Evolutionary conservation across 2,329 filamentous ascomycete genomes (phyloP), one percentile per base, ranked within the genome.

Genomic region (Calonectria henricotiae): DNA sequence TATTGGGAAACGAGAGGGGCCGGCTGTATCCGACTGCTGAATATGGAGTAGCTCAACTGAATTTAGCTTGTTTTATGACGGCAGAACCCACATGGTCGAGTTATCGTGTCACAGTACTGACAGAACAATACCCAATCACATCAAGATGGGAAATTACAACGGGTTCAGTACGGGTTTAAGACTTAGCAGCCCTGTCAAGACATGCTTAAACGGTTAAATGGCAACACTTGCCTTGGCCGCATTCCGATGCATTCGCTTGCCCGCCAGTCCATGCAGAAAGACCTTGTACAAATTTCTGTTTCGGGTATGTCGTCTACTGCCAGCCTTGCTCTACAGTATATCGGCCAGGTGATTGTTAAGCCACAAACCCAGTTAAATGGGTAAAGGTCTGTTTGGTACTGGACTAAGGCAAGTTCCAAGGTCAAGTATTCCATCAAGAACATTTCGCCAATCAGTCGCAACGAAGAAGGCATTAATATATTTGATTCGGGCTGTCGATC

Each of bases 201-300:
- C 51, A 58, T 58, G 51, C 51, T 58, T 58, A 58, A 58, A 58
- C 51, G 51, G 51, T 23, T 58, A 39, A 58, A 58, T 25, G 51
- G 51, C 51, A 58, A 9, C 23, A 32, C 20, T 39, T 15, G 23
- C n/a, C 51, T 58, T 39, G 35, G 51, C 51, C 20, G 35, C 35
- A 39, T 23, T 58, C 20, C 20, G 20, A 23, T 23, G 20, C 51
- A 55, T 7, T 43, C 51, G 17, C 51, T 27, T 32, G 3, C 30
- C 9, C 5, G n/a, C 51, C n/a, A 32, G n/a, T n/a, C 17, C 51
- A 20, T 9, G 35, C 5, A 17, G 20, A 55, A 15, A 13, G 12
- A 49, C 8, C 51, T 39, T 23, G 20, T 27, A 32, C 20, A 12
- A 12, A 15, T 25, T 37, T 37, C 51, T 58, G 51, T 27, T 58